Percentiles rank a stretch among this genome's conserved stretches.
phyloP scores from a whole-genome alignment of 331 rosid genomes.

The Telfairia occidentalis region DNA sequence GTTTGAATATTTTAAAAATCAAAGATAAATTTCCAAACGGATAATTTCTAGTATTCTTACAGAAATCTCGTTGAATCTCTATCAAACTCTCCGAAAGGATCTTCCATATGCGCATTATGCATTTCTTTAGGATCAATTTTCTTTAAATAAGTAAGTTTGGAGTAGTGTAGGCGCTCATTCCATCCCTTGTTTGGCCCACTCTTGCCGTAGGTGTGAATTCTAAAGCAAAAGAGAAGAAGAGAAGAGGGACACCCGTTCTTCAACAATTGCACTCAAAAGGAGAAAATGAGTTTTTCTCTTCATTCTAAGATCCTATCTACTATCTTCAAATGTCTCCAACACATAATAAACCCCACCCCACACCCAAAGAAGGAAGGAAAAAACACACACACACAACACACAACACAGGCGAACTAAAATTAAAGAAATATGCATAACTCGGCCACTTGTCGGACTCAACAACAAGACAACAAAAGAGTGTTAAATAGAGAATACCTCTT shows the following conservation, averaged over 20 bases:
- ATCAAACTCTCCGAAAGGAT: background rate
- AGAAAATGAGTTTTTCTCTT: too few species aligned
- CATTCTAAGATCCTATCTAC: background rate
- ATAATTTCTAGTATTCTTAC: background rate
- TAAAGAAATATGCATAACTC: background rate
- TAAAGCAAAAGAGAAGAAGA: too few species aligned
- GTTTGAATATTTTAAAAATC: background rate
- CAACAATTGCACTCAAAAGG: too few species aligned
- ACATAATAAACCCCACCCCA: background rate
- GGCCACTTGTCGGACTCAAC: background rate
- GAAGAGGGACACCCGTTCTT: too few species aligned
- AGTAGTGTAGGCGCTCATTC: too few species aligned
- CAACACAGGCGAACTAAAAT: background rate
- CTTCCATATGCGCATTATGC: background rate
- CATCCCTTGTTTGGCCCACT: too few species aligned
- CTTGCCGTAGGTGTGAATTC: too few species aligned
- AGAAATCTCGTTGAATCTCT: background rate
- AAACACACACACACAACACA: background rate
- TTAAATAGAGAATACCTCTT: constrained; percentile 40
- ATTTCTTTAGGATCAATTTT: too few species aligned
- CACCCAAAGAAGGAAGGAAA: too few species aligned
- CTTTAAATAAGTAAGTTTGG: too few species aligned
- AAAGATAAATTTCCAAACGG: background rate
- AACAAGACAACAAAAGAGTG: background rate
- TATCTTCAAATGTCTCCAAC: background rate